Evolutionary conservation across 2,329 filamentous ascomycete genomes (phyloP), one percentile per base, ranked within the genome.

Genomic region (Fusarium brevicatenulatum): DNA sequence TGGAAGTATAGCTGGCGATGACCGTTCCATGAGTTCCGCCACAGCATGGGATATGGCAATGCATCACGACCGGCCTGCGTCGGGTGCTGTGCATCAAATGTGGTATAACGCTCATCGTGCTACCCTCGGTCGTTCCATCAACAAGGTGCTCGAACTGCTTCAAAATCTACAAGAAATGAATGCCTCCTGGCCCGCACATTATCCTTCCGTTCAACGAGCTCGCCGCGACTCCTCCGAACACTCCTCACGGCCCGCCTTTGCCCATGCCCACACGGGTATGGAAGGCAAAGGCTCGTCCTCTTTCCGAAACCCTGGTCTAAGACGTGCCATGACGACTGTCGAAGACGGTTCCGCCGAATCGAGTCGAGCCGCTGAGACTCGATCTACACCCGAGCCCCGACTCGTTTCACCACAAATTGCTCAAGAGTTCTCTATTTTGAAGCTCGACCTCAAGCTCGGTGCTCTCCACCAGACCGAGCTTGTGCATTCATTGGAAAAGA

Each of bases 91-190:
- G 54, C 92, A 97, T 79, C 96, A 98, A 84, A 88, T 98, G 73
- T 94, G 93, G 87, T 98, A 97, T 84, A 98, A 98, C 82, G 91
- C 94, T 78, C 97, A 98, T 81, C 91, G 95, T 66, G 93, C 91
- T 10, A 91, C 93, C 37, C 89, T 99, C n/a, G 94, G 91, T 47
- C 92, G 95, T 67, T 93, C 95, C 19, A 98, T 99, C 79, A 93
- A 91, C 78, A 90, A 91, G 75, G 95, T 95, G 13, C 90, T 98
- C 65, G 94, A 98, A 68, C 90, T 94, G 5, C 84, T 99, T 73
- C 92, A 92, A 81, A 90, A 90, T 67, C 88, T 99, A 64, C 95
- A 97, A 82, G 89, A 95, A 71, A 96, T 94, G 88, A 99, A 99
- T 79, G 85, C 92, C 19, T 89, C 91, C 78, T 98, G 96, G 96